Evolutionary conservation across 257 asterid genomes (phyloP).

Genomic region (Rehmannia glutinosa): DNA sequence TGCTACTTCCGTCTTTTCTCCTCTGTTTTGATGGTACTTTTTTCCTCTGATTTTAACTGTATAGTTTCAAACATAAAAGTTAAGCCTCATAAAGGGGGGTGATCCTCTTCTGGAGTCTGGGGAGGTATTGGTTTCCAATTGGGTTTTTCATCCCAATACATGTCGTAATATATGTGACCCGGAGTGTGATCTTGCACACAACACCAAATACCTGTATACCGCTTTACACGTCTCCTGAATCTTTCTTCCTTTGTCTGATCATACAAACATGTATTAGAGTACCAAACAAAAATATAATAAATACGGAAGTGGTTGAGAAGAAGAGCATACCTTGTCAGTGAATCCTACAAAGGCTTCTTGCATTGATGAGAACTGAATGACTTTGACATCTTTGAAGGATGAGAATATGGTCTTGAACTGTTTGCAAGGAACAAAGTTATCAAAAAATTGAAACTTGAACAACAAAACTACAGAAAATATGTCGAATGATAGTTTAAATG

Average conservation of each 20-base stretch:
- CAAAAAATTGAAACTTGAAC: neutral
- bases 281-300: neutral
- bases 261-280: neutral
- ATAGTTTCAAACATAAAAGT: neutral
- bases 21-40: neutral
- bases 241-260: slow-evolving; percentile 65
- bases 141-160: slow-evolving; percentile 97
- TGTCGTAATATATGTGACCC: slow-evolving; percentile 89
- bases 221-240: slow-evolving; percentile 83
- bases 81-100: slow-evolving; percentile 64
- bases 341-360: slow-evolving; percentile 86
- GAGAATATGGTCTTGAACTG: slow-evolving; percentile 81
- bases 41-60: neutral
- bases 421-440: slow-evolving; percentile 18
- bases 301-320: neutral
- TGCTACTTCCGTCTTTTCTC: neutral
- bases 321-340: slow-evolving; percentile 67
- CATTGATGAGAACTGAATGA: slow-evolving; percentile 88
- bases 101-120: slow-evolving; percentile 74
- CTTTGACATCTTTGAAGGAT: slow-evolving; percentile 73
- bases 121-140: slow-evolving; percentile 89
- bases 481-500: neutral
- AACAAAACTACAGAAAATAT: neutral
- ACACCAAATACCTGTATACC: slow-evolving; percentile 91
- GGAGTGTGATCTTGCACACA: slow-evolving; percentile 65